A percentile compares a stretch with the other conserved stretches of the same genome.
Conservation (phyloP, 202 grass and related monocot genomes). For the Saccharum hybrid region DNA sequence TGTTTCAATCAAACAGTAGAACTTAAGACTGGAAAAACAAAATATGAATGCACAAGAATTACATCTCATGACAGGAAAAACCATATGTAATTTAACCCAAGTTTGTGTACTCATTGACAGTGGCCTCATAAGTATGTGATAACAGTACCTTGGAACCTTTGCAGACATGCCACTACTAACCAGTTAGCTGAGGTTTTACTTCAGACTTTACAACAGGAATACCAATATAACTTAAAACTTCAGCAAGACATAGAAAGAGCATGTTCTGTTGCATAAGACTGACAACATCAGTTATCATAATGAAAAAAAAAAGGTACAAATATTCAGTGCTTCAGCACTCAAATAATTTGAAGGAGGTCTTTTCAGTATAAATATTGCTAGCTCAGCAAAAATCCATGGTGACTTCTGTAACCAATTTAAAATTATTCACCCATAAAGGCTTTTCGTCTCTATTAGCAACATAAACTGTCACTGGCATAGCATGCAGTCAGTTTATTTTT, state of each 20-base stretch:
- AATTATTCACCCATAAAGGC: background rate
- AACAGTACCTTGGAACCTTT: no score
- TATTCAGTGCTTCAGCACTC: background rate
- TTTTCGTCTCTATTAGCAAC: background rate
- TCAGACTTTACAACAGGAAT: no score
- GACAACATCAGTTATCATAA: no score
- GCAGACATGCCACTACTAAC: no score
- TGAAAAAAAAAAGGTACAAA: background rate
- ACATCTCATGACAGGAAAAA: background rate
- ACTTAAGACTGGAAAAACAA: background rate
- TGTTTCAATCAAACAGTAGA: background rate
- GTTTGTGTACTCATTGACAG: no score
- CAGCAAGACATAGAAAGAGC: no score
- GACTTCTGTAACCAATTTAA: background rate
- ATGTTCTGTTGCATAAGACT: no score
- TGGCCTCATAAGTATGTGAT: no score
- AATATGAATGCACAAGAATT: background rate
- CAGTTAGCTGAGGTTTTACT: no score
- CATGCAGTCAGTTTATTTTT: background rate
- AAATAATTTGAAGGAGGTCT: background rate
- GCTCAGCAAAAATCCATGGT: background rate
- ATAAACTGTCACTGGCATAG: background rate
- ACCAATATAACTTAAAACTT: no score
- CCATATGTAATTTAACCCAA: background rate
- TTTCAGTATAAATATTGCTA: constrained; percentile 1